phyloP scores from a whole-genome alignment of 192 early-diverging fungal genomes.

The Mortierella hygrophila region DNA sequence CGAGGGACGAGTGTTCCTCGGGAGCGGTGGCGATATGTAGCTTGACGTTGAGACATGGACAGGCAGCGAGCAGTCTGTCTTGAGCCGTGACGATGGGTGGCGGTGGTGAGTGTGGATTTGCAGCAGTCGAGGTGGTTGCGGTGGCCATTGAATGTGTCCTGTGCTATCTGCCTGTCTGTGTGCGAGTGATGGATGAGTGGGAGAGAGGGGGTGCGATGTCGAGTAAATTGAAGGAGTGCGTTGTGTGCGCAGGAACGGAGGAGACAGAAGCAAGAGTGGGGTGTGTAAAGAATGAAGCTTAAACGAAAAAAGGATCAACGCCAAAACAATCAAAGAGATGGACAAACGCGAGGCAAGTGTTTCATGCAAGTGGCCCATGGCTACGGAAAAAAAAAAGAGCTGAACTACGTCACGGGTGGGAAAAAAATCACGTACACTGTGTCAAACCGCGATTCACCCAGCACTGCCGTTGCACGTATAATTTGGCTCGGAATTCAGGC shows the following conservation, averaged over 20 bases:
- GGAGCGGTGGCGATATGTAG: constrained; percentile 40
- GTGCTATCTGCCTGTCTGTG: neutral
- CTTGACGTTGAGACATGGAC: constrained; percentile 55
- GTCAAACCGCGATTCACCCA: neutral
- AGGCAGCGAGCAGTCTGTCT: constrained; percentile 28
- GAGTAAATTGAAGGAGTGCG: neutral
- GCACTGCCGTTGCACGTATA: neutral
- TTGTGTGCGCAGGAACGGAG: neutral
- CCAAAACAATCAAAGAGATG: neutral
- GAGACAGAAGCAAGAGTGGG: neutral
- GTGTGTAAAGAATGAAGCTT: no score
- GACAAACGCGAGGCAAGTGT: neutral
- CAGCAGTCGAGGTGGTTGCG: neutral
- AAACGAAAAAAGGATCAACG: neutral
- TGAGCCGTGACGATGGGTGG: constrained; percentile 22
- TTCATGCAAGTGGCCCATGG: neutral
- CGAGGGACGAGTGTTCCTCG: neutral
- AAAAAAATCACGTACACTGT: neutral
- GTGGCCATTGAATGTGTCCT: constrained; percentile 10
- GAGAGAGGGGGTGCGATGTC: neutral
- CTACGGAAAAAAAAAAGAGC: neutral
- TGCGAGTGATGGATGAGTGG: neutral
- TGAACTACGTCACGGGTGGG: neutral
- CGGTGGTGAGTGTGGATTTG: neutral
- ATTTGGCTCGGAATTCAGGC: neutral